Evolutionary conservation across 1,284 basidiomycete genomes (phyloP).

Genomic region (Ustilago esculenta): DNA sequence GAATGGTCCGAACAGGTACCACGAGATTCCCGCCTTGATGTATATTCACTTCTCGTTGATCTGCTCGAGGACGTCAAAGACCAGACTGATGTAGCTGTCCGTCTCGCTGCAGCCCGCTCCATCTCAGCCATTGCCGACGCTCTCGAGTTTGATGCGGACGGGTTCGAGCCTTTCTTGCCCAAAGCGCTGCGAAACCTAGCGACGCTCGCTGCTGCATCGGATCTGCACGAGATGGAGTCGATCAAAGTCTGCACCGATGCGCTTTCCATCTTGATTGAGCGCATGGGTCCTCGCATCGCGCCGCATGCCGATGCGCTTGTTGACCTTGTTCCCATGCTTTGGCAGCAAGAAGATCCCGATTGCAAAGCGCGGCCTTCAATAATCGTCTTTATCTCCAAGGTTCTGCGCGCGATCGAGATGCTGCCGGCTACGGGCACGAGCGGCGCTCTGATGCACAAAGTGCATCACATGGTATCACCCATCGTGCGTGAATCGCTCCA

Average conservation of each 20-base stretch:
- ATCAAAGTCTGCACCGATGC: conserved; percentile 62
- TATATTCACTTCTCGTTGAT: conserved; percentile 57
- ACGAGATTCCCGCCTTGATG: conserved; percentile 30
- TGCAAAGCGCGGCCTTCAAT: conserved; percentile 59
- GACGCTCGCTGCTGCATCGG: conserved; percentile 47
- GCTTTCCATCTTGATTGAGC: conserved; percentile 62
- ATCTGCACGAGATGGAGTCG: conserved; percentile 59
- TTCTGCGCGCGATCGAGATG: conserved; percentile 57
- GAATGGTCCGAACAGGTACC: conserved; percentile 63
- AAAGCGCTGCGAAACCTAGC: conserved; percentile 54
- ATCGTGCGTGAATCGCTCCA: conserved; percentile 57
- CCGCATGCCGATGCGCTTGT: conserved; percentile 55
- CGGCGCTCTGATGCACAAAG: conserved; percentile 38
- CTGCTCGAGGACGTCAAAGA: conserved; percentile 48
- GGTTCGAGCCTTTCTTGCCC: conserved; percentile 56
- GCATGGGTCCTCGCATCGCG: conserved; percentile 57
- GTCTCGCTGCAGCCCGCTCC: conserved; percentile 58
- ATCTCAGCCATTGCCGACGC: conserved; percentile 61
- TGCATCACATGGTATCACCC: conserved; percentile 58
- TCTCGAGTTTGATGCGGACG: conserved; percentile 62
- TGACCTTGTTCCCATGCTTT: conserved; percentile 59
- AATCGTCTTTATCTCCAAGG: conserved; percentile 60
- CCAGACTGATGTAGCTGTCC: conserved; percentile 60
- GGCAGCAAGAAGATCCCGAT: conserved; percentile 60
- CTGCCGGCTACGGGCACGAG: conserved; percentile 32